Evolutionary conservation across 2,329 filamentous ascomycete genomes (phyloP), one percentile per base, ranked within the genome.

Genomic region (Daldinia sp.): DNA sequence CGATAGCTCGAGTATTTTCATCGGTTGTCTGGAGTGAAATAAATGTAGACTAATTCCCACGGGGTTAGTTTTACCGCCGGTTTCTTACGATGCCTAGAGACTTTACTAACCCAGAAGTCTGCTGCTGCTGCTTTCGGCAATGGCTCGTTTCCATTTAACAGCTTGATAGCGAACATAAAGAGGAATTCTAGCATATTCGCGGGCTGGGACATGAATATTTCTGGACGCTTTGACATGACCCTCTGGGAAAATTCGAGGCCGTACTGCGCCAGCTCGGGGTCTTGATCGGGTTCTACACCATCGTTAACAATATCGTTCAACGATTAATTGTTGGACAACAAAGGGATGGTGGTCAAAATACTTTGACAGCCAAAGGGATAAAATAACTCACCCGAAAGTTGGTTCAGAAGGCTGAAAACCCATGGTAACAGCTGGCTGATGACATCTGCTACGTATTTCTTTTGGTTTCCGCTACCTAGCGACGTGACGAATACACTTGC

Each of bases 61-160:
- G 9, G 57, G 9, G 10, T 59, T 35, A 49, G 32, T n/a, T 51
- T 37, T 17, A 30, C 17, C 3, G 1, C 25, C 7, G 10, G 8
- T 25, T n/a, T 43, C 8, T 10, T 3, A 23, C 15, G 23, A 25
- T 2, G 3, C n/a, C 2, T 3, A 19, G n/a, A 19, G 0, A 27
- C n/a, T 23, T 32, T 34, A 72, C 82, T 68, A 77, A 90, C 88
- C 91, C 92, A 95, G 64, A 96, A 91, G 25, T 90, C 87, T 7
- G 88, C 86, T 1, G 92, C 86, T 2, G 90, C 86, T 27, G 85
- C 85, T 77, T 95, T 96, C 0, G 91, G 90, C 8, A 96, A 79
- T 0, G 90, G 87, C 61, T 95, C 92, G 27, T 83, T 86, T 10
- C 89, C 89, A 41, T 88, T 84, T 5, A 96, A 78, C 6, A 91